These are phyloP conservation scores for Phialophora expanda DNA, from an alignment of 2,329 filamentous ascomycete species.

Conservation along the genomic window DNA sequence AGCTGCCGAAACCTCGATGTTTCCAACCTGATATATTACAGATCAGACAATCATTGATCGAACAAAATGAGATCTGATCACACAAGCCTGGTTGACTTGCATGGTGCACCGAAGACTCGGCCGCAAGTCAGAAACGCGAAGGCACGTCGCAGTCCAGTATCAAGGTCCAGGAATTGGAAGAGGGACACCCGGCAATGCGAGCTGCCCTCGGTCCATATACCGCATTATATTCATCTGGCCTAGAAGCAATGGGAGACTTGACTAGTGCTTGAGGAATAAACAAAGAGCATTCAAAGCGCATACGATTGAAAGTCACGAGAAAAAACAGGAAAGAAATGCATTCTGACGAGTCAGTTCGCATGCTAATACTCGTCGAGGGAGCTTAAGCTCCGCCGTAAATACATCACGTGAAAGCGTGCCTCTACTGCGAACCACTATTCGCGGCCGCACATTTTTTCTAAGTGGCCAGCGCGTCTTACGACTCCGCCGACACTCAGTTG, in stretches of 20 bases:
- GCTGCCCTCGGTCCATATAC: background rate
- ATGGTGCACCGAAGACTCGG: background rate
- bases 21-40: background rate
- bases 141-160: background rate
- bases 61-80: background rate
- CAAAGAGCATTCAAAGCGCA: background rate
- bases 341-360: background rate
- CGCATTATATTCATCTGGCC: background rate
- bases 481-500: background rate
- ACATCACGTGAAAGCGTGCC: background rate
- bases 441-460: background rate
- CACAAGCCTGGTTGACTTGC: background rate
- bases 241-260: background rate
- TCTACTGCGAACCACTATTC: slow-evolving; percentile 8
- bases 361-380: background rate
- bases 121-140: background rate
- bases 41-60: background rate
- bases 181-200: background rate
- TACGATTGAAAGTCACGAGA: background rate
- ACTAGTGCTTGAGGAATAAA: no score
- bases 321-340: background rate
- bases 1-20: background rate
- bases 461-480: background rate
- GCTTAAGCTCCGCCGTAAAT: background rate
- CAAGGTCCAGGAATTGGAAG: background rate